Evolutionary conservation across 2,329 filamentous ascomycete genomes (phyloP), one percentile per base, ranked within the genome.

Genomic region (Mollisiaceae sp.): DNA sequence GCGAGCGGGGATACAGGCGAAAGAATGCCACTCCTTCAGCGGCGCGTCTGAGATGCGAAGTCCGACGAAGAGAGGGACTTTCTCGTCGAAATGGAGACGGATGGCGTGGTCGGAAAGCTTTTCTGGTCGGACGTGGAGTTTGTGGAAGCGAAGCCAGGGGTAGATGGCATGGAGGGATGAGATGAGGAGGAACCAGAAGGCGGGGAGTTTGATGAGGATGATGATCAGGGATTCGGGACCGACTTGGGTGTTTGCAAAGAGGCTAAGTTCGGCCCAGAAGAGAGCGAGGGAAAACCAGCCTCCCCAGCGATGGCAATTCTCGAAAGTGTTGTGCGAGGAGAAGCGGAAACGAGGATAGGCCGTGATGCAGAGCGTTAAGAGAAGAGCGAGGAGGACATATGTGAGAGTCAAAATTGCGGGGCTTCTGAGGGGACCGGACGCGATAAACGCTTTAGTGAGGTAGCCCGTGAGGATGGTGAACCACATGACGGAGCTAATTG

Each of bases 71-170:
- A 81, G 78, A 15, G 71, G 64, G 32, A 79, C 78, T 43, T 79
- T 78, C 71, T 85, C 80, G 65, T 78, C 77, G 73, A 87, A 83
- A 69, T 85, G 81, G 4, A 90, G 80, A 11, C 83, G 82, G 8
- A 86, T 77, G 4, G 87, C 87, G 55, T 89, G 86, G 2, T 78
- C 47, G 69, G 87, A 89, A 18, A 89, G 80, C 36, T 78, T 75
- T 67, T 87, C 82, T 8, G 83, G 77, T 9, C 76, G 76, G 64
- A 89, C 83, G 22, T 77, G 74, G 63, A 86, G 82, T 70, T 82
- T 84, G 43, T 85, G 82, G 38, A 89, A 81, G 43, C 83, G 79
- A 1, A 86, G 72, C 86, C 87, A 90, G 0, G 87, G 86, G 58
- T 85, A 82, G 39, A 86, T 75, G 47, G 88, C 78, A 65, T 83